Evolutionary conservation across 148 eudicot species (phyloP), one percentile per base, ranked within the genome.

Genomic region (Silene uniflora): DNA sequence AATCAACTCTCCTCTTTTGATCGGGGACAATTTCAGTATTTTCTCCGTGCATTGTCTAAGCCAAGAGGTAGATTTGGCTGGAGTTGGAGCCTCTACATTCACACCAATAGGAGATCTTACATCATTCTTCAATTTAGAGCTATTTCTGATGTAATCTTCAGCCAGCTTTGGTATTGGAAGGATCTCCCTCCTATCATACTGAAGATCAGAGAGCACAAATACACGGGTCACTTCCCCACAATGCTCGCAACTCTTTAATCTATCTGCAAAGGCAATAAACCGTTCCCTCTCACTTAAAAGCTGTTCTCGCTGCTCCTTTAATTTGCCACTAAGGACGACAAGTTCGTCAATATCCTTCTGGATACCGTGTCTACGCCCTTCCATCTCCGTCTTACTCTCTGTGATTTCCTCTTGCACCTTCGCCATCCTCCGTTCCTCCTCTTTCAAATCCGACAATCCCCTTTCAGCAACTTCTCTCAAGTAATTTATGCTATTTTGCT

Each of bases 241-340:
- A 19, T 69, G 77, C 77, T 80, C 84, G 81, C 97, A 92, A 78
- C 84, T 77, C 77, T 89, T 89, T 54, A 82, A 84, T 74, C 86
- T 88, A 78, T 90, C 90, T 74, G 86, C 90, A 86, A 92, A 90
- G 44, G 88, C 80, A 80, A 95, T 80, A 64, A 95, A 92, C 18
- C 92, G 86, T 66, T 89, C 96, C 83, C 97, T 87, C 86, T 95
- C 99, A 44, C 79, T 85, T 14, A 92, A 62, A 60, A 92, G 89
- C n/a, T 86, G 86, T 77, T 89, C 96, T n/a, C 99, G 86, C 72
- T 90, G 97, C 29, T 88, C 94, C 85, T 92, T 95, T 80, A 92
- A 75, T 79, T 90, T 95, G 75, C 83, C 73, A 71, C 94, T 95
- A 61, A 92, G 87, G 70, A 80, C 71, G 75, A 92, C 87, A 76